These are phyloP conservation scores for Acacia crassicarpa DNA, from an alignment of 306 rosid genomes.

Conservation along the genomic window DNA sequence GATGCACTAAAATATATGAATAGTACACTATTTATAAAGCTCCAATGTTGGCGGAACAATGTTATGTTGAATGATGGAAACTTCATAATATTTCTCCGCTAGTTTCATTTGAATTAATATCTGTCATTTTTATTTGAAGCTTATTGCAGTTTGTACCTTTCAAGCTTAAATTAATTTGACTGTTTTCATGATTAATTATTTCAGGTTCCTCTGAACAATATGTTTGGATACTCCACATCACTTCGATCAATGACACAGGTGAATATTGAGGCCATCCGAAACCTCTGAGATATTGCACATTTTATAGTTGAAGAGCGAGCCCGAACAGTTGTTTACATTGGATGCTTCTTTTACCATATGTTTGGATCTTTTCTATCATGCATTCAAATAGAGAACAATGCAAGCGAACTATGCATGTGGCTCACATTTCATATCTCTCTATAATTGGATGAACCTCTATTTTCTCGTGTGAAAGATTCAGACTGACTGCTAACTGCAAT, in stretches of 20 bases:
- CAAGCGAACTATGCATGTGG: neutral
- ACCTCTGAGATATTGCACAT: neutral
- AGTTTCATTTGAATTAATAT: neutral
- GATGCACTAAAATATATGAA: neutral
- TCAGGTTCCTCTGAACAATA: constrained; percentile 94
- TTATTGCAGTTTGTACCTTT: neutral
- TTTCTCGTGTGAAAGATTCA: neutral
- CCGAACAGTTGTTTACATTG: neutral
- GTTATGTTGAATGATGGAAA: neutral
- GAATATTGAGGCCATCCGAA: neutral
- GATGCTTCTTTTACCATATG: neutral
- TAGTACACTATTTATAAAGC: neutral
- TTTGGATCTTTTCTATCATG: neutral
- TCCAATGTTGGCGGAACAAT: neutral
- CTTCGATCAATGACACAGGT: constrained; percentile 98
- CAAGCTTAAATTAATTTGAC: neutral
- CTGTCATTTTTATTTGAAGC: neutral
- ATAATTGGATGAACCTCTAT: neutral
- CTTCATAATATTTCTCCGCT: neutral
- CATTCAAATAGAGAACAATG: neutral
- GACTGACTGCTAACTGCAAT: neutral
- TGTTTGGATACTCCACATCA: constrained; percentile 94
- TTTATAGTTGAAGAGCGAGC: neutral
- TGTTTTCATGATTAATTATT: constrained; percentile 17
- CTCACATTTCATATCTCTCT: neutral